Conservation (phyloP, 495 filamentous ascomycete species). For the Parathielavia hyrcaniae region DNA sequence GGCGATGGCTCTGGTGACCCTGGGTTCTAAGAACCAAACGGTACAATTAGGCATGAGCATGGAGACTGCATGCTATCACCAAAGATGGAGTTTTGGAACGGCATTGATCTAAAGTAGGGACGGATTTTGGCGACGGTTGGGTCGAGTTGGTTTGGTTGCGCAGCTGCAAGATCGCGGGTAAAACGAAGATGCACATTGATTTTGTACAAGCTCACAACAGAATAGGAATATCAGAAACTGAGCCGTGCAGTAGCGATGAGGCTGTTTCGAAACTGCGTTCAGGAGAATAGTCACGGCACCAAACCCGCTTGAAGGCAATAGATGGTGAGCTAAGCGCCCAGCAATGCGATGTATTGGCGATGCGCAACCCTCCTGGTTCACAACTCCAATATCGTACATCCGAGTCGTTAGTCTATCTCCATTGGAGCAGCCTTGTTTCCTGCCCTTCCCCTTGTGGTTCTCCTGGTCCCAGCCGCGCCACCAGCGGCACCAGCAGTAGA, state of each 20-base stretch:
- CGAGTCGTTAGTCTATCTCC: constrained; percentile 7
- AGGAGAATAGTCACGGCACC: neutral
- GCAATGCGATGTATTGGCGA: neutral
- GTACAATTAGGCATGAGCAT: neutral
- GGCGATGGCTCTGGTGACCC: neutral
- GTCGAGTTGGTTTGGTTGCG: neutral
- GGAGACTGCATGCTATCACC: neutral
- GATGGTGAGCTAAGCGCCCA: neutral
- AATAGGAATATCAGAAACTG: neutral
- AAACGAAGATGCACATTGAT: neutral
- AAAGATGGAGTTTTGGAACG: neutral
- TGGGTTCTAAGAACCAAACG: constrained; percentile 16
- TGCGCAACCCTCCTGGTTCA: neutral
- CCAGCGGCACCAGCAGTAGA: neutral
- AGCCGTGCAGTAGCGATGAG: neutral
- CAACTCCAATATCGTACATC: neutral
- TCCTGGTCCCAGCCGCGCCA: neutral
- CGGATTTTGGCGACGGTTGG: neutral
- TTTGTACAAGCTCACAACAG: constrained; percentile 15
- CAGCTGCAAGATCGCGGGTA: neutral
- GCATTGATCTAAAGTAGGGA: neutral
- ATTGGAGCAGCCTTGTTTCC: neutral
- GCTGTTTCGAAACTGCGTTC: neutral
- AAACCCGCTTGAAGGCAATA: too few relatives aligned
- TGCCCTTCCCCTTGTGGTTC: neutral